Evolutionary conservation across 2,329 filamentous ascomycete species (phyloP).

Genomic region (Beauveria sp.): DNA sequence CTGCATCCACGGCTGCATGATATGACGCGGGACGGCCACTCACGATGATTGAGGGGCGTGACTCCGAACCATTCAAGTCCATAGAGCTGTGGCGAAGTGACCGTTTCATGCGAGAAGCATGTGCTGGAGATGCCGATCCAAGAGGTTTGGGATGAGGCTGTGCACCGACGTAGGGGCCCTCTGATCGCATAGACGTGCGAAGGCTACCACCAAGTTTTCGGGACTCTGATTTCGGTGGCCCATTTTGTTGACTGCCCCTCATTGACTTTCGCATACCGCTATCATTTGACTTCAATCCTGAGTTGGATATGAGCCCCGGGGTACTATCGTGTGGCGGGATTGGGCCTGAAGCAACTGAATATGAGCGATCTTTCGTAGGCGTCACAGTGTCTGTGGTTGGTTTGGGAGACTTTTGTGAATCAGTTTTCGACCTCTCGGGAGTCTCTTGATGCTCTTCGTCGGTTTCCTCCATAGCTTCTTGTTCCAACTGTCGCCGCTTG

Average conservation of each 20-base stretch:
- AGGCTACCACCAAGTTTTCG: constrained; percentile 18
- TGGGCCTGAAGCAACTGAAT: constrained; percentile 32
- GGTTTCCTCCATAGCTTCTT: constrained; percentile 43
- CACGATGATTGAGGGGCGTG: constrained; percentile 9
- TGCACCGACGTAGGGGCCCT: not conserved
- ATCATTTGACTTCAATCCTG: not conserved
- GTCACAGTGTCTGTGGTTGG: constrained; percentile 20
- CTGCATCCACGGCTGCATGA: constrained; percentile 16
- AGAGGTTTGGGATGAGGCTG: not conserved
- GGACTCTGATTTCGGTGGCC: not conserved
- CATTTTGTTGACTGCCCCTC: constrained; percentile 7
- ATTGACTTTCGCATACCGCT: constrained; percentile 16
- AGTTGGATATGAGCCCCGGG: not conserved
- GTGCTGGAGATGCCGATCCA: not conserved
- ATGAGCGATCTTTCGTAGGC: constrained; percentile 21
- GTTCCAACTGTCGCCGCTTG: constrained; percentile 54
- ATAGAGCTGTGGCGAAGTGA: constrained; percentile 8
- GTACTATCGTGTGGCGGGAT: constrained; percentile 19
- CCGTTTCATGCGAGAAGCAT: not conserved
- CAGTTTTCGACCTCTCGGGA: not conserved
- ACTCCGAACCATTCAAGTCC: not conserved
- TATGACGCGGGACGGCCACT: constrained; percentile 23
- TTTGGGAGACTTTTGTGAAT: not conserved
- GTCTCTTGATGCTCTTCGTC: constrained; percentile 29
- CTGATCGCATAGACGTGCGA: constrained; percentile 22